Percentiles rank a stretch among this genome's conserved stretches.
phyloP scores from a whole-genome alignment of 495 filamentous ascomycete species.

The Penicillium lagena region DNA sequence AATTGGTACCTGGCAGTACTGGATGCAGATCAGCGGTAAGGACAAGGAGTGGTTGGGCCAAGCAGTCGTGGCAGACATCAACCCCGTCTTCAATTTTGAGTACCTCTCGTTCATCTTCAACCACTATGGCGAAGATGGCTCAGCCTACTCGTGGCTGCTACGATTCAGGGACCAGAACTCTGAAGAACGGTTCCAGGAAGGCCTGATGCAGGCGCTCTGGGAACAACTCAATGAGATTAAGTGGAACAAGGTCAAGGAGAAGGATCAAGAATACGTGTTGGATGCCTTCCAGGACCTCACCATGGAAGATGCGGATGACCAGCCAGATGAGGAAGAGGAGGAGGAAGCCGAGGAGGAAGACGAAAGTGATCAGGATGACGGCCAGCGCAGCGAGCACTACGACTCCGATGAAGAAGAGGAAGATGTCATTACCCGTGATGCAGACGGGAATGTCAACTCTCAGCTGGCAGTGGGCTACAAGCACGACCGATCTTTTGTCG shows the following conservation, averaged over 20 bases:
- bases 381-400: slow-evolving; percentile 70
- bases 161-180: slow-evolving; percentile 79
- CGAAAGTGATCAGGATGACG: slow-evolving; percentile 55
- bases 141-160: slow-evolving; percentile 92
- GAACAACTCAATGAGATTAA: slow-evolving; percentile 93
- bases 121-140: slow-evolving; percentile 80
- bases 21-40: slow-evolving; percentile 76
- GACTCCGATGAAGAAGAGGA: slow-evolving; percentile 91
- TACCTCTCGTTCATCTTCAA: slow-evolving; percentile 98
- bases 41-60: slow-evolving; percentile 87
- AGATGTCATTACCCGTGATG: slow-evolving; percentile 62
- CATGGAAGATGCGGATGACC: slow-evolving; percentile 72
- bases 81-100: slow-evolving; percentile 98
- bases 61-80: slow-evolving; percentile 78
- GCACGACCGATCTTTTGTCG: slow-evolving; percentile 93
- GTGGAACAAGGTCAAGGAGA: slow-evolving; percentile 87
- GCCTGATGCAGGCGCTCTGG: slow-evolving; percentile 92
- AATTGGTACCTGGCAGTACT: slow-evolving; percentile 89
- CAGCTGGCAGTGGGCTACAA: slow-evolving; percentile 98
- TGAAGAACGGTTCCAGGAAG: slow-evolving; percentile 85
- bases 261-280: slow-evolving; percentile 87
- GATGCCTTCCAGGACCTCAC: slow-evolving; percentile 93
- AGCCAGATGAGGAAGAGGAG: slow-evolving; percentile 58
- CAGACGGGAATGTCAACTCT: slow-evolving; percentile 86
- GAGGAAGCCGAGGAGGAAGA: slow-evolving; percentile 57